phyloP scores from a whole-genome alignment of 1,139 yeast species.

The Suhomyces guaymorum region DNA sequence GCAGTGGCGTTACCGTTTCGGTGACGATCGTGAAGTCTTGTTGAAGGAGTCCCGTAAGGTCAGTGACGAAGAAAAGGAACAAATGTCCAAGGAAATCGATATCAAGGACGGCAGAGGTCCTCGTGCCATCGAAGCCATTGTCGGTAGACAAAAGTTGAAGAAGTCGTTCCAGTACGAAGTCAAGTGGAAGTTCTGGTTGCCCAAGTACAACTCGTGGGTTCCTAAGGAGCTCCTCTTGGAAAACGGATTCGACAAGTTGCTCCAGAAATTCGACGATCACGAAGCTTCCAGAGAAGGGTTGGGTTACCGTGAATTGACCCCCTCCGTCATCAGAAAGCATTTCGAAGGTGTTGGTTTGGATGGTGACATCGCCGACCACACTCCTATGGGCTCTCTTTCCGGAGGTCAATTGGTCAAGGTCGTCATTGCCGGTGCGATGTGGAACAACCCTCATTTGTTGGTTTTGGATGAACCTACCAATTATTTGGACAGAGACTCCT shows the following conservation, averaged over 20 bases:
- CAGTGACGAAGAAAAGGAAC: conserved; percentile 76
- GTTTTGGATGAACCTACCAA: conserved; percentile 98
- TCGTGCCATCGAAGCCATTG: conserved; percentile 87
- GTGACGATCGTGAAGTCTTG: conserved; percentile 96
- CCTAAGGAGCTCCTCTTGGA: conserved; percentile 77
- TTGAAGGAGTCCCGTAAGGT: conserved; percentile 90
- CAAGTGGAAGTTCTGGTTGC: conserved; percentile 92
- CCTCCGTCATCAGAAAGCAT: conserved; percentile 91
- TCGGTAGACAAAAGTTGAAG: conserved; percentile 95
- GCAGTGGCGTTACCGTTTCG: conserved; percentile 97
- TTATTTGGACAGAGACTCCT: conserved; percentile 94
- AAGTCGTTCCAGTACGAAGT: conserved; percentile 95
- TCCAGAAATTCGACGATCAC: conserved; percentile 95
- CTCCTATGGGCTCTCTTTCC: conserved; percentile 92
- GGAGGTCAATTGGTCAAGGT: conserved; percentile 99
- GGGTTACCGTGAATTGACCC: conserved; percentile 91
- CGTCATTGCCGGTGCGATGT: conserved; percentile 99
- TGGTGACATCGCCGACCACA: conserved; percentile 97
- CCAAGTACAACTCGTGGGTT: conserved; percentile 92
- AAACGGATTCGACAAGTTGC: conserved; percentile 82
- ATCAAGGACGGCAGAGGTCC: conserved; percentile 87
- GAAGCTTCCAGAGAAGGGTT: conserved; percentile 98
- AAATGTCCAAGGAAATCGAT: conserved; percentile 78
- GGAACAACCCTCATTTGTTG: conserved; percentile 98
- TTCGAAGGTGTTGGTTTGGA: conserved; percentile 97